Base-by-base conservation (phyloP, 2,329 filamentous ascomycete genomes). In the Lachnellula occidentalis region DNA sequence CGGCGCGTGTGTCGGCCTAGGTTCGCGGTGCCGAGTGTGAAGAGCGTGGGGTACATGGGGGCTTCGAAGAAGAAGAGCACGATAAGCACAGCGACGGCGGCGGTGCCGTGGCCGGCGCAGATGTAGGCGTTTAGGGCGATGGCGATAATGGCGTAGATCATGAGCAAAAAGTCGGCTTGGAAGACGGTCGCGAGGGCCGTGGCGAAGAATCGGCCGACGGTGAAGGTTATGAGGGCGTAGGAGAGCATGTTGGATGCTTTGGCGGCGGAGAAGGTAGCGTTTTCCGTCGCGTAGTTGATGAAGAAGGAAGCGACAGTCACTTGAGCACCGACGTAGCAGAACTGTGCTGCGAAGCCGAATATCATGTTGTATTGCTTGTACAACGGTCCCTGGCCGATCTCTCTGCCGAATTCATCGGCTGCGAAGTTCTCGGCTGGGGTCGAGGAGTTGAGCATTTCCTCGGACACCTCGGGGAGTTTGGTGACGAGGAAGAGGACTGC, bases 11-110 rank as follows among this genome's bases (percentile, higher is more conserved):
- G 85, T 17, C 83, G 80, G 5, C 89, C 88, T 1, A 91, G 76
- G 2, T 87, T 87, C 21, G 86, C 80, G 75, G 90, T 89, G 8
- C 86, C 86, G 2, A 92, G 76, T 0, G 87, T 87, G 31, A 92
- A 83, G 64, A 92, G 90, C 17, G 87, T 91, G 0, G 88, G 88
- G 75, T 92, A 92, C 69, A 85, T 87, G 66, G 90, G 87, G 4
- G 81, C 86, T 71, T 90, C 88, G 70, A 92, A 92, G 74, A 92
- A 90, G 22, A 91, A 76, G 6, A 85, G 82, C 9, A 88, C 58
- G 69, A 83, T 88, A 31, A 90, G 78, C 76, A 90, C 83, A 5
- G 76, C 73, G 58, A 83, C 72, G 45, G 78, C 78, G 0, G 69
- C 69, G 59, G 76, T 73, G n/a, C 72, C 75, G 11, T 51, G 43